Conservation (phyloP, 768 basidiomycete species). For the Hirschioporus abietinus region DNA sequence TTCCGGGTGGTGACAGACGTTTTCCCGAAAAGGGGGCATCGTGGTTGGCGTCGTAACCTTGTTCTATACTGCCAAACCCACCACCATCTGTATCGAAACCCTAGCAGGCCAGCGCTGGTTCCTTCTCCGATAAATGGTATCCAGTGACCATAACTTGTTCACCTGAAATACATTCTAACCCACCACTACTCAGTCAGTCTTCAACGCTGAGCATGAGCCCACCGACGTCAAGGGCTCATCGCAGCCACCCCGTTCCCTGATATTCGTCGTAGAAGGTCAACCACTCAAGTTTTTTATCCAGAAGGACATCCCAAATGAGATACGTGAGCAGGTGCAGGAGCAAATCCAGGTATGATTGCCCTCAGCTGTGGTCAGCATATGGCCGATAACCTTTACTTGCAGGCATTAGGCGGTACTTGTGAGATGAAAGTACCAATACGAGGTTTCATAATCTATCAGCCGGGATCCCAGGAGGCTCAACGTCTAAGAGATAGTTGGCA, state of each 20-base stretch:
- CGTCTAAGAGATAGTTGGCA: slow-evolving; percentile 75
- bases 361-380: not conserved
- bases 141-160: not conserved
- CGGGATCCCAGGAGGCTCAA: slow-evolving; percentile 63
- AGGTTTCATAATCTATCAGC: slow-evolving; percentile 69
- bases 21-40: not conserved
- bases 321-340: slow-evolving; percentile 68
- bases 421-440: slow-evolving; percentile 73
- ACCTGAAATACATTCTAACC: not conserved
- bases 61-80: slow-evolving; percentile 2
- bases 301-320: slow-evolving; percentile 64
- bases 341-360: slow-evolving; percentile 35
- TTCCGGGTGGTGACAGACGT: slow-evolving; percentile 1
- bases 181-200: slow-evolving; percentile 1
- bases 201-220: not conserved
- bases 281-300: slow-evolving; percentile 73
- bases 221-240: not conserved
- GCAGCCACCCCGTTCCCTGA: not conserved
- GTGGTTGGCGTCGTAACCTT: slow-evolving; percentile 4
- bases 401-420: slow-evolving; percentile 73
- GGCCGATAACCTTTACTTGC: slow-evolving; percentile 6
- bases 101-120: not conserved
- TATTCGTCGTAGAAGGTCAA: not conserved
- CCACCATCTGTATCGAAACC: not conserved
- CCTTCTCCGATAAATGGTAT: not conserved